These are phyloP conservation scores for Paramecium sonneborni DNA, from an alignment of 73 alveolate genomes.

Conservation along the genomic window DNA sequence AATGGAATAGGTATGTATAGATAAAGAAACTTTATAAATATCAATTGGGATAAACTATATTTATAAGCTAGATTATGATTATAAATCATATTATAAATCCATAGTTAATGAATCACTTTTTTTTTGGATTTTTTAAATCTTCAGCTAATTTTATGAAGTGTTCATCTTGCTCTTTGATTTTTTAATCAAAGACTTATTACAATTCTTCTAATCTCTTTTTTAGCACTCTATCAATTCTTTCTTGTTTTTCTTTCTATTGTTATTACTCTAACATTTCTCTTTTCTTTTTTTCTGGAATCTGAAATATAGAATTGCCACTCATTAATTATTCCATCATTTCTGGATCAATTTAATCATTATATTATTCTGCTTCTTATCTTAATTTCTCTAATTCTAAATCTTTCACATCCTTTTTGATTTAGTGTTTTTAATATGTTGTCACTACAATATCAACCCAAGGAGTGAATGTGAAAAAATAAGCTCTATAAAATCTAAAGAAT, in stretches of 20 bases:
- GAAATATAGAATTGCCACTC: constrained; percentile 24
- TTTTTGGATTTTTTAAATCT: constrained; percentile 25
- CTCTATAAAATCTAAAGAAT: constrained; percentile 20
- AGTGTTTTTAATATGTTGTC: constrained; percentile 31
- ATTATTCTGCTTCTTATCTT: constrained; percentile 33
- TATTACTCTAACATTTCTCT: constrained; percentile 38
- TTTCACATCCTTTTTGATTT: constrained; percentile 49
- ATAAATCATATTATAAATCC: neutral
- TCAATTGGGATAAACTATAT: neutral
- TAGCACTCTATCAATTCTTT: constrained; percentile 41
- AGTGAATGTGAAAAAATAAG: constrained; percentile 47
- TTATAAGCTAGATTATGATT: neutral
- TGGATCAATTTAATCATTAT: constrained; percentile 46
- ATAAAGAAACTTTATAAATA: neutral
- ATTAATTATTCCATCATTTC: constrained; percentile 27
- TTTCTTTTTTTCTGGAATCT: constrained; percentile 44
- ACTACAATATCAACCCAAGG: constrained; percentile 57
- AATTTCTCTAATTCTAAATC: constrained; percentile 50
- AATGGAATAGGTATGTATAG: neutral
- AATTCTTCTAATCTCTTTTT: constrained; percentile 43
- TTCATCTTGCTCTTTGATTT: constrained; percentile 39
- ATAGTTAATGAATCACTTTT: neutral
- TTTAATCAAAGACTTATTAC: constrained; percentile 17
- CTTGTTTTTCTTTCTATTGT: constrained; percentile 9
- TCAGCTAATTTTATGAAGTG: constrained; percentile 40